phyloP scores from a whole-genome alignment of 805 yeast genomes.

The Candida germanica region DNA sequence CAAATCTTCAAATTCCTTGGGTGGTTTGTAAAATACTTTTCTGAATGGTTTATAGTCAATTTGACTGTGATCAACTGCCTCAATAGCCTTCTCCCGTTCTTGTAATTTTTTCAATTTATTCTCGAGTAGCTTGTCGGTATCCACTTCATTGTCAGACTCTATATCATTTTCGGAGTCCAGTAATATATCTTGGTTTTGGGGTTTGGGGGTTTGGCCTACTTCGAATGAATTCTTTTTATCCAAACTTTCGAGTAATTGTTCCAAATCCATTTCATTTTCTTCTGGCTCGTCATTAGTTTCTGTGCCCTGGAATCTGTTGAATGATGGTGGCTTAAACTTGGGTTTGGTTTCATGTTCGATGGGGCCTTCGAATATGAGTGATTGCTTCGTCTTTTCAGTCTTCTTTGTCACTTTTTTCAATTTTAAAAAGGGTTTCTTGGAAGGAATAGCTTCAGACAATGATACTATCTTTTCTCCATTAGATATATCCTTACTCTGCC shows the following conservation, averaged over 20 bases:
- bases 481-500: conserved; percentile 4
- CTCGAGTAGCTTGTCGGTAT: conserved; percentile 32
- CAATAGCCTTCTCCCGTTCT: conserved; percentile 49
- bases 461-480: neutral
- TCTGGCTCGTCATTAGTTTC: conserved; percentile 11
- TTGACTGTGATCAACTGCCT: conserved; percentile 44
- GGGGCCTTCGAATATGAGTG: conserved; percentile 21
- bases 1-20: conserved; percentile 48
- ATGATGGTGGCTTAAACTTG: conserved; percentile 5
- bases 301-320: neutral
- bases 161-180: conserved; percentile 9
- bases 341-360: conserved; percentile 24
- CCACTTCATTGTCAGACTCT: conserved; percentile 26
- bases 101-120: conserved; percentile 40
- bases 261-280: conserved; percentile 9
- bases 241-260: conserved; percentile 9
- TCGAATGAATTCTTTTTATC: conserved; percentile 3
- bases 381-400: conserved; percentile 1
- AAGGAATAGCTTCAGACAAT: neutral
- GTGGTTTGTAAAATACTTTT: conserved; percentile 61
- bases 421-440: conserved; percentile 10
- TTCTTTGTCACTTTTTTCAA: conserved; percentile 11
- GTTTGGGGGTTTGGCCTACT: no score
- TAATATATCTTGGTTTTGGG: conserved; percentile 7
- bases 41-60: conserved; percentile 52